Percentiles rank a stretch among this genome's conserved stretches.
These are phyloP conservation scores for Lentinula sp. DNA, from an alignment of 768 basidiomycete genomes.

Conservation along the genomic window DNA sequence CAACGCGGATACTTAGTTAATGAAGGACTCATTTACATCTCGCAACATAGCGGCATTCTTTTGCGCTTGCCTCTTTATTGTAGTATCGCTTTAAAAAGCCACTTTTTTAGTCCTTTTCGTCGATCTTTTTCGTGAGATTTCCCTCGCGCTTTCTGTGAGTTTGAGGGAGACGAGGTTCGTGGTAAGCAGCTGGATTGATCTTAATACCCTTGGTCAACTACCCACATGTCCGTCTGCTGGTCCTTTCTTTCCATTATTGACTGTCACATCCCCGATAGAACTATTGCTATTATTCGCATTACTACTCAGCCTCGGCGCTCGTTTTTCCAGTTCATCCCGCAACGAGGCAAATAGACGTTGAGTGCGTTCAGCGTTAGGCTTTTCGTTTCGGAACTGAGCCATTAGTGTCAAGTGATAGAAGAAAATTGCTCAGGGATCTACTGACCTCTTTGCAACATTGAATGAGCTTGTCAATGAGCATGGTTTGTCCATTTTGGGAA, in stretches of 20 bases:
- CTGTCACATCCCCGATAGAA: neutral
- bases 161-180: neutral
- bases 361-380: slow-evolving; percentile 81
- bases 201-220: slow-evolving; percentile 24
- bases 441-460: slow-evolving; percentile 85
- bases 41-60: neutral
- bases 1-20: neutral
- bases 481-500: slow-evolving; percentile 70
- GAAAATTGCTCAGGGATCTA: neutral
- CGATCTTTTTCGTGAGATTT: neutral
- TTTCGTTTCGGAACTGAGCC: slow-evolving; percentile 12
- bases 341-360: slow-evolving; percentile 76
- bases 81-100: neutral
- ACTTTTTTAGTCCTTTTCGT: slow-evolving; percentile 4
- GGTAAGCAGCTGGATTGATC: neutral
- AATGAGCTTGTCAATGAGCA: slow-evolving; percentile 79
- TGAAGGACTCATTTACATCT: neutral
- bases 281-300: slow-evolving; percentile 6
- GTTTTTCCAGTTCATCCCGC: slow-evolving; percentile 79
- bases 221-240: slow-evolving; percentile 23
- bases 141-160: slow-evolving; percentile 6
- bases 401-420: slow-evolving; percentile 10
- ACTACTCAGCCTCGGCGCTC: slow-evolving; percentile 34
- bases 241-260: slow-evolving; percentile 8
- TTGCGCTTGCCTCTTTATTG: neutral